Conservation (phyloP, 768 basidiomycete species). For the Macrolepiota fuliginosa region DNA sequence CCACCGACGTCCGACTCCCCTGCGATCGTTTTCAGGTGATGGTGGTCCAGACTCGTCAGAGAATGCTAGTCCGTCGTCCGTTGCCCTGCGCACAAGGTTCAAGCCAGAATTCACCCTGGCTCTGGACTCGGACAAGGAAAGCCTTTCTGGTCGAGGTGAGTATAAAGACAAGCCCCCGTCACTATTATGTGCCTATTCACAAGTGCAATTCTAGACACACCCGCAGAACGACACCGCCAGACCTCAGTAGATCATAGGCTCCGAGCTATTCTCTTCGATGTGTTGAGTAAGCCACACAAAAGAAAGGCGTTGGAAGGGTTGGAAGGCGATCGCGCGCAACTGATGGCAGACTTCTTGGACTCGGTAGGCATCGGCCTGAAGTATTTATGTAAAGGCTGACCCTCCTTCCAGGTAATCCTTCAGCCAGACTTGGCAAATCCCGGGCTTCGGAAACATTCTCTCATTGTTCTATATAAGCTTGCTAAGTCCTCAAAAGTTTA, state of each 20-base stretch:
- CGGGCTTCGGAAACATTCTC: background rate
- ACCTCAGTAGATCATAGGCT: background rate
- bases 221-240: background rate
- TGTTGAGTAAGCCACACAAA: background rate
- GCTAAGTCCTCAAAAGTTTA: constrained; percentile 23
- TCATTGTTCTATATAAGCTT: constrained; percentile 14
- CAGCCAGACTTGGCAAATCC: background rate
- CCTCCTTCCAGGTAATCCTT: constrained; percentile 12
- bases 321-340: background rate
- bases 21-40: too few relatives aligned
- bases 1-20: too few relatives aligned
- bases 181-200: too few relatives aligned
- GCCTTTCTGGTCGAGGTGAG: too few relatives aligned
- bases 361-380: background rate
- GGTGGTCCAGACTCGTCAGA: too few relatives aligned
- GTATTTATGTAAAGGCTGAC: background rate
- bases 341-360: background rate
- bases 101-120: too few relatives aligned
- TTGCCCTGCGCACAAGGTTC: too few relatives aligned
- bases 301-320: background rate
- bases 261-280: background rate
- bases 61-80: too few relatives aligned
- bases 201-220: background rate
- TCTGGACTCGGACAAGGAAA: too few relatives aligned
- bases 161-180: too few relatives aligned